Evolutionary conservation across 1,284 basidiomycete genomes (phyloP).

Genomic region (Cryptococcus hybrid): DNA sequence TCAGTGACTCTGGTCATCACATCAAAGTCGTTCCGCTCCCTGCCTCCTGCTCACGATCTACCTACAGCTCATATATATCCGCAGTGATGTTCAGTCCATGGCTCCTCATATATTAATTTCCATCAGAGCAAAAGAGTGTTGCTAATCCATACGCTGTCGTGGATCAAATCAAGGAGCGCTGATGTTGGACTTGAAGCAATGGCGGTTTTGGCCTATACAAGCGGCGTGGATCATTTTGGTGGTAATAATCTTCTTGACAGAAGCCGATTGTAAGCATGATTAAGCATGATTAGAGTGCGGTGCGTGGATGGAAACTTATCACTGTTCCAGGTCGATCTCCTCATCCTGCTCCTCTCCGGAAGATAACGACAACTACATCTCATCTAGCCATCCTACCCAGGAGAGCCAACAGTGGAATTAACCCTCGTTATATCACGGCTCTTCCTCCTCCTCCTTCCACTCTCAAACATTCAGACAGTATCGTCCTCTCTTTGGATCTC

Average conservation of each 20-base stretch:
- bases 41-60: too few species aligned
- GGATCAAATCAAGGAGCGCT: too few species aligned
- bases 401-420: conserved; percentile 9
- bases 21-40: too few species aligned
- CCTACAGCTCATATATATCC: too few species aligned
- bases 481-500: conserved; percentile 34
- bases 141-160: too few species aligned
- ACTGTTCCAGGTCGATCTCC: conserved; percentile 33
- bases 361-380: conserved; percentile 30
- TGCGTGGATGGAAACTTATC: neutral
- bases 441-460: conserved; percentile 26
- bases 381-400: conserved; percentile 60
- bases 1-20: too few species aligned
- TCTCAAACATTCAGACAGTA: conserved; percentile 36
- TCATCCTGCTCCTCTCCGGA: conserved; percentile 36
- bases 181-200: neutral
- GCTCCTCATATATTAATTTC: too few species aligned
- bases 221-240: conserved; percentile 6
- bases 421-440: conserved; percentile 14
- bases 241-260: conserved; percentile 4
- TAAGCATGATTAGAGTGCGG: neutral
- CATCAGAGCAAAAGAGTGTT: too few species aligned
- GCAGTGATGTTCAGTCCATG: too few species aligned
- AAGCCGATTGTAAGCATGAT: conserved; percentile 6
- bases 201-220: conserved; percentile 8